A percentile compares a stretch with the other conserved stretches of the same genome.
These are phyloP conservation scores for thale cress (Arabidopsis thaliana) DNA, from an alignment of 345 rosid species.

Conservation along the genomic window DNA sequence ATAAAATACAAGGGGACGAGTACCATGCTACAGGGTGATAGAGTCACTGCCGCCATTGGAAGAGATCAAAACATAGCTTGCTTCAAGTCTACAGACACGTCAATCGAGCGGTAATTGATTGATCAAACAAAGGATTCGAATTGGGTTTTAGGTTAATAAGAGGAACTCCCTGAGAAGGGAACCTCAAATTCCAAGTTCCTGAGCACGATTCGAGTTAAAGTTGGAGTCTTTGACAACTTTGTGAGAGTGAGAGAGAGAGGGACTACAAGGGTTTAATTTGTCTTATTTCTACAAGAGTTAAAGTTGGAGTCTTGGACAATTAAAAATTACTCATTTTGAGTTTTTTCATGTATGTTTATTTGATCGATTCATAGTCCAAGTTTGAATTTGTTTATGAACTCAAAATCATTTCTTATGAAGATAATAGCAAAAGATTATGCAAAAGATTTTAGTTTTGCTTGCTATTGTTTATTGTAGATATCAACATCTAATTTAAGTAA, in stretches of 20 bases:
- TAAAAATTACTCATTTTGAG: no score
- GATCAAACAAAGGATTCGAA: neutral
- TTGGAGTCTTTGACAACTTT: neutral
- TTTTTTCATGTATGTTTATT: neutral
- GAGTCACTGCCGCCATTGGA: constrained; percentile 41
- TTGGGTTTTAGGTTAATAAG: neutral
- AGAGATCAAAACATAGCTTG: constrained; percentile 35
- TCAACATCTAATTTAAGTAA: neutral
- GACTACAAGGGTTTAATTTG: neutral
- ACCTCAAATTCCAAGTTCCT: neutral
- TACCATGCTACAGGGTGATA: constrained; percentile 49
- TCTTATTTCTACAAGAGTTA: neutral
- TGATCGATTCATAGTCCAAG: neutral
- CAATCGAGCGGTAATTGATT: neutral
- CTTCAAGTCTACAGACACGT: neutral
- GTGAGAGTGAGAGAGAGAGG: neutral
- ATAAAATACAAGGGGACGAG: neutral
- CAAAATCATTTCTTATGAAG: no score
- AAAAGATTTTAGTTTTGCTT: no score
- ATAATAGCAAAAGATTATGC: no score
- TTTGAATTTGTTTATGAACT: no score
- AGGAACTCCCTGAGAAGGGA: neutral
- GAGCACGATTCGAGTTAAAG: neutral
- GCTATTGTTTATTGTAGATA: neutral
- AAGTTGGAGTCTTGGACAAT: no score